These are phyloP conservation scores for Xylaria scruposa DNA, from an alignment of 495 filamentous ascomycete genomes.

Conservation along the genomic window DNA sequence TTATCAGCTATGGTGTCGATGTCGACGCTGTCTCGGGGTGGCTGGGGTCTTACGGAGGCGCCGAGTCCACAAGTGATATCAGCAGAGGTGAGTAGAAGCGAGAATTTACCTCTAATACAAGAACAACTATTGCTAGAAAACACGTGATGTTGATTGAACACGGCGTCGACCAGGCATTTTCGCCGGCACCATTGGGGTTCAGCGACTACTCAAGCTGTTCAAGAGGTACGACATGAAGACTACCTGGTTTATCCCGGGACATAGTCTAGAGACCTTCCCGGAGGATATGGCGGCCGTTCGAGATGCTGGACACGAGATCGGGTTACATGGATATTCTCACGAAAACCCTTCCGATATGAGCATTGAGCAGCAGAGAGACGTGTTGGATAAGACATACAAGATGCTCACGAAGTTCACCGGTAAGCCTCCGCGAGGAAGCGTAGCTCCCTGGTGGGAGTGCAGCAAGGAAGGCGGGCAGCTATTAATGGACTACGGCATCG, in stretches of 20 bases:
- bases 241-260: slow-evolving; percentile 85
- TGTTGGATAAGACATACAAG: slow-evolving; percentile 78
- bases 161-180: slow-evolving; percentile 61
- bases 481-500: slow-evolving; percentile 70
- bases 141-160: slow-evolving; percentile 35
- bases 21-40: slow-evolving; percentile 52
- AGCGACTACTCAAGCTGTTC: slow-evolving; percentile 76
- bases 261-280: slow-evolving; percentile 79
- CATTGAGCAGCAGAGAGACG: slow-evolving; percentile 74
- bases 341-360: slow-evolving; percentile 79
- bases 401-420: slow-evolving; percentile 76
- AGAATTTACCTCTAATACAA: background rate
- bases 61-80: slow-evolving; percentile 54
- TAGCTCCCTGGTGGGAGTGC: slow-evolving; percentile 73
- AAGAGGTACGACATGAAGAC: slow-evolving; percentile 82
- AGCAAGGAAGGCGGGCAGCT: slow-evolving; percentile 70
- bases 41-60: slow-evolving; percentile 33
- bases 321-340: slow-evolving; percentile 76
- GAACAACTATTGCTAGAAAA: background rate
- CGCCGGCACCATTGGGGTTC: slow-evolving; percentile 75
- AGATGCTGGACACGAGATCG: slow-evolving; percentile 81
- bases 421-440: slow-evolving; percentile 73
- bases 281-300: slow-evolving; percentile 75
- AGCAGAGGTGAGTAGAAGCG: slow-evolving; percentile 45
- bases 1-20: slow-evolving; percentile 42